These are phyloP conservation scores for Ophiostoma pallidulum DNA, from an alignment of 2,329 filamentous ascomycete species.

Conservation along the genomic window DNA sequence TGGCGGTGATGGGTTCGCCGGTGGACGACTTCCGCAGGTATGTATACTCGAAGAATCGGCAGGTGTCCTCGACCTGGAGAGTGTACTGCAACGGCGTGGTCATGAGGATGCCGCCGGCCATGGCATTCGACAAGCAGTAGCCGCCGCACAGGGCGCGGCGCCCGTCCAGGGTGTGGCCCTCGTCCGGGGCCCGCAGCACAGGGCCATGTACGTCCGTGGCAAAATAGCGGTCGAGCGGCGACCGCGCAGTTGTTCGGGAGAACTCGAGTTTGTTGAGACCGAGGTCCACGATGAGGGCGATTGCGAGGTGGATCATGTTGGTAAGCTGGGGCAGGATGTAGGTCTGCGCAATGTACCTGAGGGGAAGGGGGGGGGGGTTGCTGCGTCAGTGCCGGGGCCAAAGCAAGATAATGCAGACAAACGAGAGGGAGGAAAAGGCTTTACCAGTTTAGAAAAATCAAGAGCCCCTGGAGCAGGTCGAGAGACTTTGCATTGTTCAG, in stretches of 20 bases:
- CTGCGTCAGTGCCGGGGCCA: not conserved
- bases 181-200: not conserved
- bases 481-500: slow-evolving; percentile 12
- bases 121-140: slow-evolving; percentile 31
- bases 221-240: slow-evolving; percentile 14
- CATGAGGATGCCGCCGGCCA: slow-evolving; percentile 12
- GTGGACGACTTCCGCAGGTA: not conserved
- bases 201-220: slow-evolving; percentile 13
- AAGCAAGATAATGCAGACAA: too few relatives aligned
- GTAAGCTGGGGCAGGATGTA: slow-evolving; percentile 16
- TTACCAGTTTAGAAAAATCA: slow-evolving; percentile 16
- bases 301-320: slow-evolving; percentile 16
- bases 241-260: slow-evolving; percentile 3
- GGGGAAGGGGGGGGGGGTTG: too few relatives aligned
- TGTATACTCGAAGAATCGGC: slow-evolving; percentile 12
- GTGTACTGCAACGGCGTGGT: slow-evolving; percentile 37
- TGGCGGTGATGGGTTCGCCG: not conserved
- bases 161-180: slow-evolving; percentile 26
- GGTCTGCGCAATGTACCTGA: slow-evolving; percentile 15
- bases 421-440: not conserved
- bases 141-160: slow-evolving; percentile 34
- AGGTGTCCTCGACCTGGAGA: slow-evolving; percentile 16
- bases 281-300: slow-evolving; percentile 18
- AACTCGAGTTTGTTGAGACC: slow-evolving; percentile 18
- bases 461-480: slow-evolving; percentile 17